These are phyloP conservation scores for Coemansia sp. DNA, from an alignment of 192 early-diverging fungal species.

Conservation along the genomic window DNA sequence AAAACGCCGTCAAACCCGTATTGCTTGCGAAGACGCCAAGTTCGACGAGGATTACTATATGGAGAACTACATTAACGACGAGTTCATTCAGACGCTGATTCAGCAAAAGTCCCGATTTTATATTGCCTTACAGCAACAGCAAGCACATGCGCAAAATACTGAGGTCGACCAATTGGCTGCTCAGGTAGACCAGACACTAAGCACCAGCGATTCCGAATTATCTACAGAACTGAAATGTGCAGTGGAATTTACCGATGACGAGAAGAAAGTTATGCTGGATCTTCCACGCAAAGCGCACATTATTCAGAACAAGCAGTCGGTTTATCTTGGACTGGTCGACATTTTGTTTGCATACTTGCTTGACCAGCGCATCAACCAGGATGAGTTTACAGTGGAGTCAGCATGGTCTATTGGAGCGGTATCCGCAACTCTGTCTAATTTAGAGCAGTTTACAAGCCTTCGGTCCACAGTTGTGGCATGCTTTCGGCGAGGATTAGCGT, in stretches of 20 bases:
- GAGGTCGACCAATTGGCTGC: not conserved
- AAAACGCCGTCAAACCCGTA: slow-evolving; percentile 59
- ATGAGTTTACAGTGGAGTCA: slow-evolving; percentile 84
- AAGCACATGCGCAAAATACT: not conserved
- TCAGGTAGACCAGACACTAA: slow-evolving; percentile 1
- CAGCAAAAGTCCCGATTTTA: slow-evolving; percentile 69
- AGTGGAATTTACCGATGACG: slow-evolving; percentile 62
- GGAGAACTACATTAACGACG: slow-evolving; percentile 79
- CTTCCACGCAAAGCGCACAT: slow-evolving; percentile 79
- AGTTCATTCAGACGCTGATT: slow-evolving; percentile 78
- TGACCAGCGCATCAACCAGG: slow-evolving; percentile 78
- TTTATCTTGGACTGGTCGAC: slow-evolving; percentile 89
- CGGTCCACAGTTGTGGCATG: slow-evolving; percentile 61
- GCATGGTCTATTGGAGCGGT: slow-evolving; percentile 88
- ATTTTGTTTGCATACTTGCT: slow-evolving; percentile 89
- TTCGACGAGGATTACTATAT: slow-evolving; percentile 95
- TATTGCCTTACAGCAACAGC: slow-evolving; percentile 48
- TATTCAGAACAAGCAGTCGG: slow-evolving; percentile 58
- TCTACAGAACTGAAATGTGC: not conserved
- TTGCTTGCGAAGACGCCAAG: slow-evolving; percentile 72
- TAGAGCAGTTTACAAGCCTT: slow-evolving; percentile 69
- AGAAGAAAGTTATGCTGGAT: slow-evolving; percentile 68
- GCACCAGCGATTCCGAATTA: slow-evolving; percentile 12
- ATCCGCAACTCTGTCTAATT: slow-evolving; percentile 69
- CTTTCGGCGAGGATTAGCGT: slow-evolving; percentile 79